Evolutionary conservation across 148 eudicot genomes (phyloP).

Genomic region (Rhododendron griersonianum): DNA sequence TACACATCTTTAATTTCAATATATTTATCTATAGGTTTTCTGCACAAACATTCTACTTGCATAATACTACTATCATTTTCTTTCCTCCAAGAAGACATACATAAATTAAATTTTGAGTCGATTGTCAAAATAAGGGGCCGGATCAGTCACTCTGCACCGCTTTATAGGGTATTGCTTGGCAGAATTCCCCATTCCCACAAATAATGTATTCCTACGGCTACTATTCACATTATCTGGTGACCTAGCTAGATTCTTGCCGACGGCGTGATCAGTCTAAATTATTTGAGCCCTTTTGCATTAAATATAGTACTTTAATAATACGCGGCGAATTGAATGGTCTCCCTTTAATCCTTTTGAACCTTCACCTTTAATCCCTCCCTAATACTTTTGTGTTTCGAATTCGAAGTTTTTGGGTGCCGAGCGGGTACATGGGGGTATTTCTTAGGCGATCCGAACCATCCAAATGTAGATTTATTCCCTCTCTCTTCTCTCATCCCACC

Average conservation of each 20-base stretch:
- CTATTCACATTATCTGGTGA: not conserved
- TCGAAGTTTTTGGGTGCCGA: too few relatives aligned
- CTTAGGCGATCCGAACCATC: too few relatives aligned
- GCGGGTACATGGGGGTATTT: too few relatives aligned
- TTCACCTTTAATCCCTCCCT: not conserved
- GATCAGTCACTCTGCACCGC: too few relatives aligned
- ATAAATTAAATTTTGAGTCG: too few relatives aligned
- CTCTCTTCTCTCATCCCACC: too few relatives aligned
- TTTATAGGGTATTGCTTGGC: too few relatives aligned
- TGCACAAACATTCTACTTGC: too few relatives aligned
- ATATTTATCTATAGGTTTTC: not conserved
- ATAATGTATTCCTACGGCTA: not conserved
- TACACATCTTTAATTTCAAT: not conserved
- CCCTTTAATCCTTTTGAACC: not conserved
- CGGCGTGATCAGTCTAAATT: not conserved
- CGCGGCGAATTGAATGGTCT: not conserved
- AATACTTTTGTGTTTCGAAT: not conserved
- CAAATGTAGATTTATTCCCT: too few relatives aligned
- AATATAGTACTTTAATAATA: not conserved
- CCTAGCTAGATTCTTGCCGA: not conserved
- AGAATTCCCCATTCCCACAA: not conserved
- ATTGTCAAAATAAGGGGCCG: too few relatives aligned
- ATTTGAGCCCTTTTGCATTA: not conserved
- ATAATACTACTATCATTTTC: not conserved
- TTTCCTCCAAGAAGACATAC: not conserved